phyloP scores from a whole-genome alignment of 2,329 filamentous ascomycete genomes.

The Fusarium sp. region DNA sequence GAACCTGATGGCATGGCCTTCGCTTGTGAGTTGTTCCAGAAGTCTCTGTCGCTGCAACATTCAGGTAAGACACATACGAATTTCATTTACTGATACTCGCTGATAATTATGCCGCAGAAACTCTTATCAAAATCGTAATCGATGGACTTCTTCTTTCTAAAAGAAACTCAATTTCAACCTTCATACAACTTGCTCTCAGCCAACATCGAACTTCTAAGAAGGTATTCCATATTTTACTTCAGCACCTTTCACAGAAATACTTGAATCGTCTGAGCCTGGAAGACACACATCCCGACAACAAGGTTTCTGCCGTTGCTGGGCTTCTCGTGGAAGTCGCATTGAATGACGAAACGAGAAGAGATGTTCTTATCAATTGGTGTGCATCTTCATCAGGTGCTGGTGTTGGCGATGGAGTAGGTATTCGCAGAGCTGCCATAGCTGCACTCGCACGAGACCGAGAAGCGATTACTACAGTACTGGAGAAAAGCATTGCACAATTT shows the following conservation, averaged over 20 bases:
- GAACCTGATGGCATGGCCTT: constrained; percentile 52
- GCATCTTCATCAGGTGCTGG: constrained; percentile 70
- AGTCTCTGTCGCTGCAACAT: constrained; percentile 77
- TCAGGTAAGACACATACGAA: constrained; percentile 58
- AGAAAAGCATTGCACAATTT: constrained; percentile 77
- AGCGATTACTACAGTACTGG: constrained; percentile 65
- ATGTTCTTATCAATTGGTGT: constrained; percentile 71
- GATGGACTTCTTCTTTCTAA: constrained; percentile 50
- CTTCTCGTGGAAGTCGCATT: constrained; percentile 62
- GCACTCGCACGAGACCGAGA: constrained; percentile 63
- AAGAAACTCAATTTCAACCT: constrained; percentile 32
- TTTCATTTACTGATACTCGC: background rate
- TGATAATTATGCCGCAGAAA: constrained; percentile 47
- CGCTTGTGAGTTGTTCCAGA: constrained; percentile 61
- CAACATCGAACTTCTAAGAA: constrained; percentile 42
- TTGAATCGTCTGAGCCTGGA: constrained; percentile 50
- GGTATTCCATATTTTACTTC: constrained; percentile 41
- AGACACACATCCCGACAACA: constrained; percentile 43
- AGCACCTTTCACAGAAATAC: constrained; percentile 57
- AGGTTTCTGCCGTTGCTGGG: constrained; percentile 66
- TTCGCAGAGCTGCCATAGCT: constrained; percentile 72
- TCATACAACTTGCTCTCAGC: constrained; percentile 45
- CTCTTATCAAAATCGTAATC: constrained; percentile 49
- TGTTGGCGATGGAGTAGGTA: constrained; percentile 68
- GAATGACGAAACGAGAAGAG: constrained; percentile 58